Evolutionary conservation across 1,139 yeast species (phyloP).

Genomic region (Geotrichum klebahnii): DNA sequence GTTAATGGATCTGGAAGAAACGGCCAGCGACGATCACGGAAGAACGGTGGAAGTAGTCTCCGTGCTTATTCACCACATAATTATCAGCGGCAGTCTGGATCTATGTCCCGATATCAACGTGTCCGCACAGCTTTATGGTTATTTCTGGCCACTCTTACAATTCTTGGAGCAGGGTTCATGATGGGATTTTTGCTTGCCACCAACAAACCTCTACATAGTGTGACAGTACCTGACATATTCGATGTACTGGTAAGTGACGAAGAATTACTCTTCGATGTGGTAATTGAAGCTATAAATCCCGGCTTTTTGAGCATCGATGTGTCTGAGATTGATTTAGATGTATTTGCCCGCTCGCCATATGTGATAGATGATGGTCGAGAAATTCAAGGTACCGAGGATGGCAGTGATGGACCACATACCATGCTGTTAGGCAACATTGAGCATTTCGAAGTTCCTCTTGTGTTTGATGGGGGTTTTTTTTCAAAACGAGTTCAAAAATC

Average conservation of each 20-base stretch:
- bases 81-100: too few species aligned
- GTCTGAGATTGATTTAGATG: slow-evolving; percentile 67
- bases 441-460: slow-evolving; percentile 65
- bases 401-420: slow-evolving; percentile 44
- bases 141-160: slow-evolving; percentile 30
- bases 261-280: slow-evolving; percentile 74
- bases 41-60: slow-evolving; percentile 18
- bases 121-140: too few species aligned
- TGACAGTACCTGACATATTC: slow-evolving; percentile 56
- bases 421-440: slow-evolving; percentile 69
- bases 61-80: slow-evolving; percentile 38
- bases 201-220: slow-evolving; percentile 71
- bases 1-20: background rate
- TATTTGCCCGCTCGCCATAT: slow-evolving; percentile 78
- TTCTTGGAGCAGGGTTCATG: slow-evolving; percentile 56
- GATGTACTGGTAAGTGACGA: slow-evolving; percentile 79
- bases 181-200: slow-evolving; percentile 84
- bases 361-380: slow-evolving; percentile 37
- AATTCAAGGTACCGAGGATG: too few species aligned
- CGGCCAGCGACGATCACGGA: slow-evolving; percentile 12
- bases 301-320: slow-evolving; percentile 67
- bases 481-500: slow-evolving; percentile 56
- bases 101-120: too few species aligned
- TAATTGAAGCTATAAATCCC: slow-evolving; percentile 78
- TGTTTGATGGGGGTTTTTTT: slow-evolving; percentile 71